A percentile compares a stretch with the other conserved stretches of the same genome.
Evolutionary conservation across 352 stramenopile genomes (phyloP).

Genomic region (Phytopythium cucurbitacearum): DNA sequence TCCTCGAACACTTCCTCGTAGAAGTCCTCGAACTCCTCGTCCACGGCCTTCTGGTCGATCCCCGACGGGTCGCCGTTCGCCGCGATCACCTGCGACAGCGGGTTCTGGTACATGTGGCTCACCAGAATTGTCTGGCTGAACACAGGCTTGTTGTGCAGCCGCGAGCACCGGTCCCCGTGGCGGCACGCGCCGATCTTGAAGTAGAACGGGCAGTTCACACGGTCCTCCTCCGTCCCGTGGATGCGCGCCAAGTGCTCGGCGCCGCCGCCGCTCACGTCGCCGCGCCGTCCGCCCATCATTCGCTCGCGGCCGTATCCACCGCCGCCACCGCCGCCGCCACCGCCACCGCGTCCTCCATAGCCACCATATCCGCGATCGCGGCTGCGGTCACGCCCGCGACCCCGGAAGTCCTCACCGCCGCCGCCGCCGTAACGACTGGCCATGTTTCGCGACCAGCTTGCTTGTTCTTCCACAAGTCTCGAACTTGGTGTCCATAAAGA

Average conservation of each 20-base stretch:
- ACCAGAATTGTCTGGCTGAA: conserved; percentile 99
- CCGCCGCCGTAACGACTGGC: conserved; percentile 64
- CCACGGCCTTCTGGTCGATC: conserved; percentile 88
- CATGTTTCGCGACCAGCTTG: conserved; percentile 15
- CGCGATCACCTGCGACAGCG: conserved; percentile 85
- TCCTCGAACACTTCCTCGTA: conserved; percentile 98
- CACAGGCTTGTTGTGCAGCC: conserved; percentile 97
- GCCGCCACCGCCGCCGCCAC: conserved; percentile 30
- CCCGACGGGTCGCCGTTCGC: conserved; percentile 78
- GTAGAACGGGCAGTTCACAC: conserved; percentile 99
- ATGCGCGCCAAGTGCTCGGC: conserved; percentile 96
- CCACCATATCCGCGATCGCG: conserved; percentile 44
- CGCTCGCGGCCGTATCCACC: conserved; percentile 53
- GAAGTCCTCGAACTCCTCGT: conserved; percentile 97
- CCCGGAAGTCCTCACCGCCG: conserved; percentile 53
- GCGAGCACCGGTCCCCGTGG: conserved; percentile 98
- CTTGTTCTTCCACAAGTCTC: background rate
- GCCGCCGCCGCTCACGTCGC: conserved; percentile 72
- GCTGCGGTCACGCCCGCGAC: conserved; percentile 64
- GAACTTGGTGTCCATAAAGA: conserved; percentile 12
- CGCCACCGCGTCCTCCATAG: conserved; percentile 20
- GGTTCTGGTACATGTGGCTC: conserved; percentile 98
- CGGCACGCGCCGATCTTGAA: conserved; percentile 99
- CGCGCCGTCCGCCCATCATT: conserved; percentile 36
- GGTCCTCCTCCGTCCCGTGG: conserved; percentile 96